These are phyloP conservation scores for Pseudozyma pruni DNA, from an alignment of 1,284 basidiomycete genomes.

Conservation along the genomic window DNA sequence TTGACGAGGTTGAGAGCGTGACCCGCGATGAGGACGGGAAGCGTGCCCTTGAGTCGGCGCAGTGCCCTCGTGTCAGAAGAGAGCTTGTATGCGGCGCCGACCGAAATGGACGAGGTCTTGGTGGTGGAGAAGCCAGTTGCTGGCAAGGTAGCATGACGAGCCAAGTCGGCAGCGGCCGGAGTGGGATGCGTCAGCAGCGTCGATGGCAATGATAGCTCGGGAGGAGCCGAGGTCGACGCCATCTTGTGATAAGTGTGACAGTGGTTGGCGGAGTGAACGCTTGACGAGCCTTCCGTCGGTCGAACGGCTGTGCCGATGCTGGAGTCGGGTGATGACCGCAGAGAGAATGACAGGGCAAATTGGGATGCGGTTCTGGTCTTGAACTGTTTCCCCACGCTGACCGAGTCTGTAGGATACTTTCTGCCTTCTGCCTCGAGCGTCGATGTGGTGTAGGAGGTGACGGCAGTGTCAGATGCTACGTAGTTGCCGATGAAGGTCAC, in stretches of 20 bases:
- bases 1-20: slow-evolving; percentile 48
- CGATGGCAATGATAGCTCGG: slow-evolving; percentile 36
- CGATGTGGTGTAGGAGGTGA: no score
- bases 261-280: no score
- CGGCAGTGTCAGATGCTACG: no score
- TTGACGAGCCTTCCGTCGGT: no score
- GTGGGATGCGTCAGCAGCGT: slow-evolving; percentile 34
- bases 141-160: slow-evolving; percentile 29
- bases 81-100: slow-evolving; percentile 49
- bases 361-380: no score
- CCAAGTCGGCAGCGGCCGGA: slow-evolving; percentile 23
- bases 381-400: no score
- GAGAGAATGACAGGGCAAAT: no score
- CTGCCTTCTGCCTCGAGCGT: no score
- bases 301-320: slow-evolving; percentile 1
- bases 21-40: slow-evolving; percentile 36
- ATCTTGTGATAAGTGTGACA: no score
- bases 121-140: slow-evolving; percentile 25
- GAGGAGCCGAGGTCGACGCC: slow-evolving; percentile 28
- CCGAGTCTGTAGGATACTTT: no score
- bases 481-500: no score
- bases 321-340: no score
- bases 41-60: slow-evolving; percentile 36
- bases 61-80: slow-evolving; percentile 28
- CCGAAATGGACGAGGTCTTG: slow-evolving; percentile 24